Evolutionary conservation across 257 asterid species (phyloP).

Genomic region (Primulina tabacum): DNA sequence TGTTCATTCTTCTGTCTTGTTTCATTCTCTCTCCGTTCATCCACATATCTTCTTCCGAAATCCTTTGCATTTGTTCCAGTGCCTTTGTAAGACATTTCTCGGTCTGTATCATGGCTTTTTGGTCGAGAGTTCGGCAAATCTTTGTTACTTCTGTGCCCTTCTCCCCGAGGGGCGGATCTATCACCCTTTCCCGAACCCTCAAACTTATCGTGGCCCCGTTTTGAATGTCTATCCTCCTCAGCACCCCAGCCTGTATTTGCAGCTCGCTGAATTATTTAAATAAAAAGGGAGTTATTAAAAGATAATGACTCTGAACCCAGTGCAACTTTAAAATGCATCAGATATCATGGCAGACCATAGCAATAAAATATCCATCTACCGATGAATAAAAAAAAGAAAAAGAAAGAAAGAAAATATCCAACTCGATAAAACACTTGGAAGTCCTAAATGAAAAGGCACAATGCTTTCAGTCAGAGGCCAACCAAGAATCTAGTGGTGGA

Average conservation of each 20-base stretch:
- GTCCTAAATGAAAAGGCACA: background rate
- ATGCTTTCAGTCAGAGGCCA: background rate
- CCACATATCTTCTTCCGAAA: constrained; percentile 30
- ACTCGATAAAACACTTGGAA: background rate
- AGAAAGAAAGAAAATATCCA: background rate
- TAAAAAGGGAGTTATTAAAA: constrained; percentile 9
- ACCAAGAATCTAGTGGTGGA: background rate
- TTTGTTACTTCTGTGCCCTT: constrained; percentile 25
- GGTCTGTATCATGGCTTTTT: constrained; percentile 21
- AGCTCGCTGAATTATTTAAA: constrained; percentile 59
- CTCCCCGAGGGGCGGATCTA: constrained; percentile 32
- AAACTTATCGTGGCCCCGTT: constrained; percentile 51
- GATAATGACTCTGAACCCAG: background rate
- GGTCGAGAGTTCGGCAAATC: constrained; percentile 29
- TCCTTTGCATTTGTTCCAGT: constrained; percentile 26
- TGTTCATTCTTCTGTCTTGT: constrained; percentile 23
- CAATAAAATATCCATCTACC: constrained; percentile 3
- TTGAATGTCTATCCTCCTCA: constrained; percentile 61
- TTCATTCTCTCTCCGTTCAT: constrained; percentile 31
- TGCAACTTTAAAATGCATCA: background rate
- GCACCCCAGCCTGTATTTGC: constrained; percentile 98
- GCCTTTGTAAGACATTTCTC: constrained; percentile 27
- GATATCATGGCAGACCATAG: background rate
- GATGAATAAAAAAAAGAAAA: background rate
- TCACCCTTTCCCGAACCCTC: constrained; percentile 41